Base-by-base conservation (phyloP, 495 filamentous ascomycete genomes). In the Hyaloscypha finlandica region DNA sequence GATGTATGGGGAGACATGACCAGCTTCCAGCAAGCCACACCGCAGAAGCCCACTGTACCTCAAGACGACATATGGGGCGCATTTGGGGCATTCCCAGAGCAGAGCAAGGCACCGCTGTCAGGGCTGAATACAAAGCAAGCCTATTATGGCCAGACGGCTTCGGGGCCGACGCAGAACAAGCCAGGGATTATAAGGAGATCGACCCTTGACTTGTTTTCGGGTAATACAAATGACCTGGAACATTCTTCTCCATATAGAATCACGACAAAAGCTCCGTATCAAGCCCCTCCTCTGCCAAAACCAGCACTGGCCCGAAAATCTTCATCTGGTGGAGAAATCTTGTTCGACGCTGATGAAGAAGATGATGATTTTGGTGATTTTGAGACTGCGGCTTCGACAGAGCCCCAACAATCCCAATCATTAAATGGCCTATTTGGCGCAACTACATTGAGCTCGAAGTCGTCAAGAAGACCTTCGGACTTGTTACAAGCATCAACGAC, bases 331-430 rank as follows among this genome's bases (percentile, higher is more conserved):
- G 68, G 71, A 66, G 70, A 82, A 65, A 76, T 82, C 8, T 66
- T 83, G 54, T 82, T 83, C 63, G 83, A 85, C 73, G 81, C 79
- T 31, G 68, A 74, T 20, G 82, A 80, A 8, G 83, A 83, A 8
- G 86, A 90, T 39, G 89, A 92, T 72, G 89, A 88, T 14, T 93
- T 89, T 85, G 90, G 90, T 16, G 89, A 92, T 63, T 93, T 93
- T 69, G 90, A 90, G 71, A 82, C 82, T 16, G 84, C 65, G 9
- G 57, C 62, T 33, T 53, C 69, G 35, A 5, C 58, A n/a, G 56
- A 56, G 42, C 58, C 64, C 22, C 59, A 5, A 25, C 53, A 14
- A 58, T 60, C 61, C 14, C 65, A 73, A 32, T 68, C 65, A 14
- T 58, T 70, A 2, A 57, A 66, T 19, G 52, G 31, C n/a, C 33